Conservation (phyloP, 2,329 filamentous ascomycete species). For the Xylariaceae sp. region DNA sequence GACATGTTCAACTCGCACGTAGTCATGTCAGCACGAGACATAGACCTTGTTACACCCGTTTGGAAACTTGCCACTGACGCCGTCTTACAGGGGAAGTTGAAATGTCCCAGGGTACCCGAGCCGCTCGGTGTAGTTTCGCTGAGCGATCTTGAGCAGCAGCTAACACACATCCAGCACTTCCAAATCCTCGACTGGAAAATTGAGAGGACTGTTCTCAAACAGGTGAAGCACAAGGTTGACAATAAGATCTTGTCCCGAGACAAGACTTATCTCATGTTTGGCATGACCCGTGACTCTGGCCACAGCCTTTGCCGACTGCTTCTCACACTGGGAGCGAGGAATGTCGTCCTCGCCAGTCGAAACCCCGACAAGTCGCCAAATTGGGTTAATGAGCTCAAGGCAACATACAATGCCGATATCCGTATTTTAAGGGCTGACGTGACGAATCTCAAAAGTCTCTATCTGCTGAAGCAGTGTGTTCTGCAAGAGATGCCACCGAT, state of each 20-base stretch:
- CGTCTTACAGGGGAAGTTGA: slow-evolving; percentile 4
- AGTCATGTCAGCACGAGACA: slow-evolving; percentile 13
- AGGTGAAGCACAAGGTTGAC: slow-evolving; percentile 25
- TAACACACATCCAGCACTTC: slow-evolving; percentile 21
- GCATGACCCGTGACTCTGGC: slow-evolving; percentile 41
- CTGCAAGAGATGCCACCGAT: slow-evolving; percentile 28
- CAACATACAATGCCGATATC: slow-evolving; percentile 21
- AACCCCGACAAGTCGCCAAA: slow-evolving; percentile 28
- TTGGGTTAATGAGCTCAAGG: slow-evolving; percentile 33
- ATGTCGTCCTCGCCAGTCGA: slow-evolving; percentile 39
- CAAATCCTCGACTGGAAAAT: slow-evolving; percentile 38
- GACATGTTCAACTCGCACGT: slow-evolving; percentile 5
- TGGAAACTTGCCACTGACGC: slow-evolving; percentile 8
- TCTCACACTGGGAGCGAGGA: slow-evolving; percentile 34
- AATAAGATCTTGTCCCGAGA: slow-evolving; percentile 28
- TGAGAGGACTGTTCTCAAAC: slow-evolving; percentile 28
- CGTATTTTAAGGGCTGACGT: slow-evolving; percentile 28
- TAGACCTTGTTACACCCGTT: neutral
- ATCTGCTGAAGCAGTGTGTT: slow-evolving; percentile 25
- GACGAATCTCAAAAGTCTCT: slow-evolving; percentile 28
- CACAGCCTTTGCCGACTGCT: slow-evolving; percentile 40
- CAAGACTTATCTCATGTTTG: slow-evolving; percentile 38
- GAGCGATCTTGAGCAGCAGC: slow-evolving; percentile 23
- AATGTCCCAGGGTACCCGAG: neutral
- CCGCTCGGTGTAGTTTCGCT: slow-evolving; percentile 22